Evolutionary conservation across 495 filamentous ascomycete species (phyloP).

Genomic region (Penicillium parvum): DNA sequence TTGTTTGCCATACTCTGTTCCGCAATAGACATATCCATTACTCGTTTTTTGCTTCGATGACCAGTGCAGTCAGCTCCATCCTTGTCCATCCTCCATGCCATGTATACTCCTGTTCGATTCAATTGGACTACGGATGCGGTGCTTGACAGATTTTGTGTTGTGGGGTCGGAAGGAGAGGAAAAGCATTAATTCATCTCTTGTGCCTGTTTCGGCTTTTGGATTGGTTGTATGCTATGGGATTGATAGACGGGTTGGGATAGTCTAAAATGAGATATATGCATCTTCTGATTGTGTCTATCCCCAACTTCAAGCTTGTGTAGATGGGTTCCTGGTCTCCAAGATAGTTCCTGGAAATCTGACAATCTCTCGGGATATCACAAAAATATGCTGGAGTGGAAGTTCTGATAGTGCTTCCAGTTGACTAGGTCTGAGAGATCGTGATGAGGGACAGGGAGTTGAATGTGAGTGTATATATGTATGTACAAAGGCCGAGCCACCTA

Average conservation of each 20-base stretch:
- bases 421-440: too few relatives aligned
- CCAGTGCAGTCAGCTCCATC: slow-evolving; percentile 10
- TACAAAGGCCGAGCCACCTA: slow-evolving; percentile 10
- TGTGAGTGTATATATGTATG: slow-evolving; percentile 14
- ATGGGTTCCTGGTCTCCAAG: too few relatives aligned
- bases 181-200: slow-evolving; percentile 23
- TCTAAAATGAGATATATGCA: slow-evolving; percentile 4
- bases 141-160: slow-evolving; percentile 1
- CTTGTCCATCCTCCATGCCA: slow-evolving; percentile 1
- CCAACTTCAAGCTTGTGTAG: too few relatives aligned
- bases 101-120: slow-evolving; percentile 9
- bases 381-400: too few relatives aligned
- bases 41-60: slow-evolving; percentile 16
- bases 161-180: slow-evolving; percentile 12
- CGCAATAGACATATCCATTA: slow-evolving; percentile 26
- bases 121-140: too few relatives aligned
- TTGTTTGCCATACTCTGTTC: slow-evolving; percentile 9
- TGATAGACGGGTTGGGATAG: slow-evolving; percentile 20
- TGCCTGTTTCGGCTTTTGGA: slow-evolving; percentile 1
- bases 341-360: too few relatives aligned
- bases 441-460: neutral
- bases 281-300: slow-evolving; percentile 9
- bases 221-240: slow-evolving; percentile 17
- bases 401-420: too few relatives aligned
- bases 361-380: too few relatives aligned